Percentiles rank a stretch among this genome's conserved stretches.
phyloP scores from a whole-genome alignment of 1,139 yeast species.

The Debaryomyces robertsiae region DNA sequence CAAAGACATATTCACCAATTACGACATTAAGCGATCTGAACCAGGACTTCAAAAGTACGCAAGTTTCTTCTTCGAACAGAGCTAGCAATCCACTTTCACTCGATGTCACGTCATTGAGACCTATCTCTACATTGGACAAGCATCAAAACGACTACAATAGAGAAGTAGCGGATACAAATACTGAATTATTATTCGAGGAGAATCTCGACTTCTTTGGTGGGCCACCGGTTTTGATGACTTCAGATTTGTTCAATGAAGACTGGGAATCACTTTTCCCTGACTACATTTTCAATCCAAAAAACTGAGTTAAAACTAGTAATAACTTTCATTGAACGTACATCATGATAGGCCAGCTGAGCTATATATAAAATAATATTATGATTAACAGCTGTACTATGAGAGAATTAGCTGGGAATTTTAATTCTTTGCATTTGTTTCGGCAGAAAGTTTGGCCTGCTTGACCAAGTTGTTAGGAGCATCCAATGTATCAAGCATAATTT shows the following conservation, averaged over 20 bases:
- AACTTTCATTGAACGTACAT: neutral
- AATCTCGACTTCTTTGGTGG: conserved; percentile 51
- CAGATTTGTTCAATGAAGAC: conserved; percentile 51
- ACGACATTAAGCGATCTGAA: neutral
- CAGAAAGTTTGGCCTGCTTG: conserved; percentile 31
- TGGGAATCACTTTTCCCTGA: conserved; percentile 55
- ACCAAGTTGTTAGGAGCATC: conserved; percentile 41
- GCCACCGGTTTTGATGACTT: conserved; percentile 56
- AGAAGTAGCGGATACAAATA: conserved; percentile 22
- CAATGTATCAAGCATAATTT: conserved; percentile 37
- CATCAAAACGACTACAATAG: conserved; percentile 9
- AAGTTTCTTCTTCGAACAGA: neutral
- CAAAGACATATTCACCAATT: neutral
- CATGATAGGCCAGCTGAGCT: too few relatives aligned
- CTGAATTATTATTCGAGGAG: conserved; percentile 29
- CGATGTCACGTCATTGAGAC: neutral
- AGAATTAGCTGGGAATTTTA: conserved; percentile 3
- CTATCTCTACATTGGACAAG: conserved; percentile 1
- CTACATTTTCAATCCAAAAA: conserved; percentile 25
- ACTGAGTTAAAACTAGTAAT: conserved; percentile 1
- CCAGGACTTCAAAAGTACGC: neutral
- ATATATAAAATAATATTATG: too few relatives aligned
- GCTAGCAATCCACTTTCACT: neutral
- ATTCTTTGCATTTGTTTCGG: conserved; percentile 19
- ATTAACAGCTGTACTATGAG: too few relatives aligned